phyloP scores from a whole-genome alignment of 352 stramenopile species.

The Phytophthora podocarpi region DNA sequence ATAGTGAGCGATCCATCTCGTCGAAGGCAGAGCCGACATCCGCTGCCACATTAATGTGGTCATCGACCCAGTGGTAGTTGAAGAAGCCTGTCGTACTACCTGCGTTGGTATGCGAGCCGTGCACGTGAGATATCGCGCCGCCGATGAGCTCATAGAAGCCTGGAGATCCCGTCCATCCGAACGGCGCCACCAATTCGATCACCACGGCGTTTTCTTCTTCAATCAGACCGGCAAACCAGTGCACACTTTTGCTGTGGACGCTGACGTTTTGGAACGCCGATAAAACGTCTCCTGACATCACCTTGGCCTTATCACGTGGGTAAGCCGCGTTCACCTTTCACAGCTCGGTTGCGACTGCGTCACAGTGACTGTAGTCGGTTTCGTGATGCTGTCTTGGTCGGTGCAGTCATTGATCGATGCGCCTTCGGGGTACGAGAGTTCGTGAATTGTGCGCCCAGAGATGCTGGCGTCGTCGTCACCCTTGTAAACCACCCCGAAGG shows the following conservation, averaged over 20 bases:
- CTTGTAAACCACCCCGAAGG: slow-evolving; percentile 15
- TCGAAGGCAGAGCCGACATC: too few relatives aligned
- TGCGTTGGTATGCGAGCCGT: too few relatives aligned
- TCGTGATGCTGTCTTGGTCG: too few relatives aligned
- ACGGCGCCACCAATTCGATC: background rate
- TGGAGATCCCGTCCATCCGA: background rate
- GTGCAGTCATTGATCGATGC: slow-evolving; percentile 26
- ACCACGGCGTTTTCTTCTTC: background rate
- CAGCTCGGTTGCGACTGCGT: slow-evolving; percentile 11
- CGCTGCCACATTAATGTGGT: too few relatives aligned
- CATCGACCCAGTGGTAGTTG: too few relatives aligned
- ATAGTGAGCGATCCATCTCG: too few relatives aligned
- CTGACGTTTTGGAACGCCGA: slow-evolving; percentile 11
- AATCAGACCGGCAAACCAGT: slow-evolving; percentile 2
- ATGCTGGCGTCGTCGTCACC: background rate
- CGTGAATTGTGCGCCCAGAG: slow-evolving; percentile 8
- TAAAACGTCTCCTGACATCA: slow-evolving; percentile 2
- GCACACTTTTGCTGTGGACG: background rate
- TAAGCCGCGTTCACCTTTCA: background rate
- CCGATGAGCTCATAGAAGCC: background rate
- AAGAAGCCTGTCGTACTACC: too few relatives aligned
- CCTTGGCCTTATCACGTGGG: background rate
- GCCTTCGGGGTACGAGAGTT: background rate
- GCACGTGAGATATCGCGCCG: too few relatives aligned
- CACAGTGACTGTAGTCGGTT: slow-evolving; percentile 21